Evolutionary conservation across 371 early-diverging fungal species (phyloP), one percentile per base, ranked within the genome.

Genomic region (Mortierella sp.): DNA sequence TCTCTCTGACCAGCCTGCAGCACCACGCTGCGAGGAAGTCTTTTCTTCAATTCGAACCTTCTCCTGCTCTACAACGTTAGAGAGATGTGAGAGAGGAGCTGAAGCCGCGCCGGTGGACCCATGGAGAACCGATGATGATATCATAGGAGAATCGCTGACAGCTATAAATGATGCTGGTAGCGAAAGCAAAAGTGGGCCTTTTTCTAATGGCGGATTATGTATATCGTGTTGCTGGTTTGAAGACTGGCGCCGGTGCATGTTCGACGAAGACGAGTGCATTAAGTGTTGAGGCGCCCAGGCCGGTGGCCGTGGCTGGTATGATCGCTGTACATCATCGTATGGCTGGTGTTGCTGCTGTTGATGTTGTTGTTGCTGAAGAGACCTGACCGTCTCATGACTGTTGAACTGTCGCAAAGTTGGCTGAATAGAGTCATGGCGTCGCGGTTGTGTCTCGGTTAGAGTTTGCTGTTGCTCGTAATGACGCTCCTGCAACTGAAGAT

Each of bases 1-100:
- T 26, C 77, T 49, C 51, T 77, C 77, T 6, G 77, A 77, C 77
- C 77, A 77, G 6, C 77, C 77, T 3, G 77, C 77, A 7, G 77
- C 77, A 10, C 72, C 77, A 35, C 65, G 42, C 31, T 68, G 55
- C 12, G 64, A 42, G 3, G 77, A 72, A 0, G 77, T 72, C 65
- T 72, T 77, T 32, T 65, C 77, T 29, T 64, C 77, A n/a, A 77
- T 63, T 13, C 77, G 58, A 15, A 72, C 77, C 55, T 77, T 77
- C 28, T 77, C 77, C 28, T 68, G 77, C 29, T 77, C 72, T 26
- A 77, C 72, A n/a, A 77, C 72, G 26, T 72, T 67, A 17, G 77
- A 77, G 2, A 77, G 68, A 13, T 68, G 22, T 0, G 77, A 77
- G 5, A 72, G 35, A 7, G 72, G 72, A 2, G 64, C 72, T 31